Conservation (phyloP, 2,329 filamentous ascomycete species). For the Triangularia setosa region DNA sequence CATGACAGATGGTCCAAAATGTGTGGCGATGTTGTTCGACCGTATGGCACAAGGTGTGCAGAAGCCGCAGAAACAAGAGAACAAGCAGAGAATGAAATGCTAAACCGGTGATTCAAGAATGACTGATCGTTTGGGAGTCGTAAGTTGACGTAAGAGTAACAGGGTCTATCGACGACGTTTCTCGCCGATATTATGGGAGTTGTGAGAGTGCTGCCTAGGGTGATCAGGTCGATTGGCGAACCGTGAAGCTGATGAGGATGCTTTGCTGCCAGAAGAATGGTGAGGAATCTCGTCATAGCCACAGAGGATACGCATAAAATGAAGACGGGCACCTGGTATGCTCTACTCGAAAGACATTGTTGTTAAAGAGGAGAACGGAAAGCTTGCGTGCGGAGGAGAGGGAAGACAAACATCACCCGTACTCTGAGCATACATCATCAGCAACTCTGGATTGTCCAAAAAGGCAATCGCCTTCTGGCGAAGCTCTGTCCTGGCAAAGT, state of each 20-base stretch:
- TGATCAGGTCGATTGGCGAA: not conserved
- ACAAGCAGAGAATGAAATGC: not conserved
- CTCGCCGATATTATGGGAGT: not conserved
- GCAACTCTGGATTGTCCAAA: constrained; percentile 53
- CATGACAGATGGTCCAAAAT: no score
- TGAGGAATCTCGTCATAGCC: constrained; percentile 41
- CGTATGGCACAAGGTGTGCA: no score
- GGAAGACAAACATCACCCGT: constrained; percentile 48
- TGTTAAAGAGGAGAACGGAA: not conserved
- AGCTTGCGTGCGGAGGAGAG: not conserved
- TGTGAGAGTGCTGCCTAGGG: not conserved
- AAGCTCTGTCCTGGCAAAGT: constrained; percentile 41
- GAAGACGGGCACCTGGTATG: constrained; percentile 51
- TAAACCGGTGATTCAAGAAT: not conserved
- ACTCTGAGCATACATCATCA: constrained; percentile 57
- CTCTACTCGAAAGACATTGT: constrained; percentile 34
- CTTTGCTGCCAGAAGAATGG: not conserved
- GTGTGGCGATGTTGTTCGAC: no score
- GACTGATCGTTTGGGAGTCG: not conserved
- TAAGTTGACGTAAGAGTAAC: not conserved
- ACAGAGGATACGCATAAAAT: constrained; percentile 54
- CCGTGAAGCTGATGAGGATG: not conserved
- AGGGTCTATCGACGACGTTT: not conserved
- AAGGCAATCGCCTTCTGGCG: constrained; percentile 50
- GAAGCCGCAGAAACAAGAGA: not conserved